phyloP scores from a whole-genome alignment of 2,329 filamentous ascomycete genomes.

The Ceratocystis cubensis region DNA sequence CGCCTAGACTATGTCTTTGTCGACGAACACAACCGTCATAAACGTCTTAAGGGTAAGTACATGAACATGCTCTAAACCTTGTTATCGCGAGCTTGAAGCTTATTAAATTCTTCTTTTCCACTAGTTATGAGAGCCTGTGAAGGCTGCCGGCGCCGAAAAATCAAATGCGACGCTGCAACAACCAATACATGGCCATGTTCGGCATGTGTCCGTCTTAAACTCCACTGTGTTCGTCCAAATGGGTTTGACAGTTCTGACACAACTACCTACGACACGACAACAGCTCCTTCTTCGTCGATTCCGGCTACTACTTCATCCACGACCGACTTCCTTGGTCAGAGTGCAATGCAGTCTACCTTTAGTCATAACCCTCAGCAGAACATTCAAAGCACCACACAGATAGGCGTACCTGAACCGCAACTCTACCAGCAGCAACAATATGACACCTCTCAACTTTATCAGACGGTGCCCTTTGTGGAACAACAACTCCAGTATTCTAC shows the following conservation, averaged over 20 bases:
- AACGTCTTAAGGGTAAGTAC: conserved; percentile 72
- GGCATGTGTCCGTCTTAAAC: conserved; percentile 79
- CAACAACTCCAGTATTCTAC: conserved; percentile 34
- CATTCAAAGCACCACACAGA: conserved; percentile 5
- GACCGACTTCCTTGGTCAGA: conserved; percentile 9
- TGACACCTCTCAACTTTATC: conserved; percentile 29
- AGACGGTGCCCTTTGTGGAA: conserved; percentile 42
- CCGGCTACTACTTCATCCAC: background rate
- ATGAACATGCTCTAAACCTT: background rate
- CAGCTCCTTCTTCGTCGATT: conserved; percentile 2
- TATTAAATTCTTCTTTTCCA: background rate
- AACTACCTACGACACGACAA: conserved; percentile 20
- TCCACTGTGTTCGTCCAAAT: conserved; percentile 83
- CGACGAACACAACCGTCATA: conserved; percentile 96
- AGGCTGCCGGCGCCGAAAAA: conserved; percentile 87
- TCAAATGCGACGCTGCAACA: conserved; percentile 94
- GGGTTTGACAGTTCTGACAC: conserved; percentile 45
- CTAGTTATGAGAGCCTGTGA: conserved; percentile 94
- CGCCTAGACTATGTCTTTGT: conserved; percentile 90
- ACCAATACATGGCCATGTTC: conserved; percentile 97
- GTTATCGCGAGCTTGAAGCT: background rate
- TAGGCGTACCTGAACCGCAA: conserved; percentile 25
- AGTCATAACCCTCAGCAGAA: conserved; percentile 3
- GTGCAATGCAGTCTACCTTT: conserved; percentile 13
- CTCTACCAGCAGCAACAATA: conserved; percentile 29